A percentile compares a stretch with the other conserved stretches of the same genome.
phyloP scores from a whole-genome alignment of 352 stramenopile species.

The Halophytophthora batemanensis region DNA sequence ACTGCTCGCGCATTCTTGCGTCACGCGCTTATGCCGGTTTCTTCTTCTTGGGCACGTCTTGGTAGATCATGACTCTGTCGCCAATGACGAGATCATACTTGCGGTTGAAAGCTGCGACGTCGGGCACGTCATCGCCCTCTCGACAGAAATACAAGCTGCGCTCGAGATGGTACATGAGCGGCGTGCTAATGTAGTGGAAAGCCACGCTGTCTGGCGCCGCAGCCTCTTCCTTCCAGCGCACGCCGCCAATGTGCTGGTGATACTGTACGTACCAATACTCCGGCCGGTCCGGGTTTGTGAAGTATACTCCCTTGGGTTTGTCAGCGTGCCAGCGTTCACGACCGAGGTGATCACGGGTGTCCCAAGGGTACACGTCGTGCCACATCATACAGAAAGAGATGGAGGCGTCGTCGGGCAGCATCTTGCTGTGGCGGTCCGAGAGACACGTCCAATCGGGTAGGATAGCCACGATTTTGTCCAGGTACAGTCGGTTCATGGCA shows the following conservation, averaged over 20 bases:
- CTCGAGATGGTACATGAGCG: constrained; percentile 81
- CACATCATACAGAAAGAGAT: constrained; percentile 89
- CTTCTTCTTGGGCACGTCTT: constrained; percentile 26
- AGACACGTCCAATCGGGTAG: constrained; percentile 57
- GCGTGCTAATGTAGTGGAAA: constrained; percentile 73
- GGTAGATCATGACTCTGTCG: constrained; percentile 41
- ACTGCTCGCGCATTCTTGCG: too few species aligned
- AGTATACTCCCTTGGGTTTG: constrained; percentile 67
- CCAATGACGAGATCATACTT: constrained; percentile 50
- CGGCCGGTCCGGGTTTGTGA: constrained; percentile 41
- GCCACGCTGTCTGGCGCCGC: constrained; percentile 65
- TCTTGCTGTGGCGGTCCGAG: constrained; percentile 60
- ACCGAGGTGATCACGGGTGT: constrained; percentile 64
- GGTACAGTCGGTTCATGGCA: constrained; percentile 72
- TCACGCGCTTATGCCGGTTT: constrained; percentile 2
- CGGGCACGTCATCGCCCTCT: constrained; percentile 34
- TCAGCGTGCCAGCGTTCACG: constrained; percentile 78
- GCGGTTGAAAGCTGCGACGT: constrained; percentile 51
- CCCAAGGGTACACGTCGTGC: constrained; percentile 65
- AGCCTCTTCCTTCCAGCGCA: constrained; percentile 45
- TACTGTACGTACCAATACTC: constrained; percentile 78
- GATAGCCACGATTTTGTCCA: constrained; percentile 64
- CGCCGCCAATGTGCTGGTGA: constrained; percentile 63
- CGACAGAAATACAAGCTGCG: constrained; percentile 70
- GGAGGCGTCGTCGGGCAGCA: constrained; percentile 74